A percentile compares a stretch with the other conserved stretches of the same genome.
phyloP scores from a whole-genome alignment of 305 asterid species.

The Rubia peregrina region DNA sequence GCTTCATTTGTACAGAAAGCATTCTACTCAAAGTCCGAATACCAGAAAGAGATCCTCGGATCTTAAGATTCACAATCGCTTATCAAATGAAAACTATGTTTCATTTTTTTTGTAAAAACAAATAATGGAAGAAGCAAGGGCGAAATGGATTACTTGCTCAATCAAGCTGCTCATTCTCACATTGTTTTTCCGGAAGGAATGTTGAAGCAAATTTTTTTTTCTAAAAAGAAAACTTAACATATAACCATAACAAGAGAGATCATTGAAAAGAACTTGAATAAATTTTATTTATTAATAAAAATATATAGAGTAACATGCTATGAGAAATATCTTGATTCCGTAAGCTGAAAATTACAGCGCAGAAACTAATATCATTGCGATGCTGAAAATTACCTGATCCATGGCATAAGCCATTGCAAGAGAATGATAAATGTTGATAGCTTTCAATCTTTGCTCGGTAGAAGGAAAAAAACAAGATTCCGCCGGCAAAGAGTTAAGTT shows the following conservation, averaged over 20 bases:
- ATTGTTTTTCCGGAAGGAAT: too few relatives aligned
- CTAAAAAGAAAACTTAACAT: too few relatives aligned
- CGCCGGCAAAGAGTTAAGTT: too few relatives aligned
- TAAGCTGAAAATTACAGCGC: too few relatives aligned
- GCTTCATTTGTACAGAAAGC: slow-evolving; percentile 62
- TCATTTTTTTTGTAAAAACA: neutral
- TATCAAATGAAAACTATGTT: neutral
- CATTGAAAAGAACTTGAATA: too few relatives aligned
- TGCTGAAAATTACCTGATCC: slow-evolving; percentile 36
- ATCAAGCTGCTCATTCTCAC: slow-evolving; percentile 27
- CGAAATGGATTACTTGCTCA: slow-evolving; percentile 36
- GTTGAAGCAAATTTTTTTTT: too few relatives aligned
- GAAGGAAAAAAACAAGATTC: slow-evolving; percentile 34
- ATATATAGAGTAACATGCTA: too few relatives aligned
- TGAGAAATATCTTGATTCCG: too few relatives aligned
- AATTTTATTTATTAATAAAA: too few relatives aligned
- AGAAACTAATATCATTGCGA: too few relatives aligned
- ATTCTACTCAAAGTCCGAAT: slow-evolving; percentile 73
- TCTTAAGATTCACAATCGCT: slow-evolving; percentile 34
- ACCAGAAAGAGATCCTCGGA: slow-evolving; percentile 78
- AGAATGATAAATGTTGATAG: slow-evolving; percentile 65
- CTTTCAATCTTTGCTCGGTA: slow-evolving; percentile 60
- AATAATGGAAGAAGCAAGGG: slow-evolving; percentile 36
- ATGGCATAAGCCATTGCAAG: slow-evolving; percentile 85
- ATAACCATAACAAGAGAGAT: too few relatives aligned